phyloP scores from a whole-genome alignment of 2,329 filamentous ascomycete species.

The Incumbomyces delicatus region DNA sequence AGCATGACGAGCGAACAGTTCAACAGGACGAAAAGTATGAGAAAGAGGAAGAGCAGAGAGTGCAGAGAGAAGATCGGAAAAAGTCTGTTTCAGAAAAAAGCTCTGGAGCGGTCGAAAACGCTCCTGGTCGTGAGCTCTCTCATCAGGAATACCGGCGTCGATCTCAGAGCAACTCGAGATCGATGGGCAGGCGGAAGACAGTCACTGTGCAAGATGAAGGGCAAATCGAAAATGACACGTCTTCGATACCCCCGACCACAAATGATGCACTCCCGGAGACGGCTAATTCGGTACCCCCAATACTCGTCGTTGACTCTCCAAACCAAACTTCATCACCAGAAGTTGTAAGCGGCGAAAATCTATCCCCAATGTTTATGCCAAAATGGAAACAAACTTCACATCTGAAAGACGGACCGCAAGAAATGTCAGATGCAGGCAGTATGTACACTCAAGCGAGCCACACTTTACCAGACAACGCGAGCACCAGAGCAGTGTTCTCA shows the following conservation, averaged over 20 bases:
- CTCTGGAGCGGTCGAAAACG: neutral
- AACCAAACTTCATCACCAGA: neutral
- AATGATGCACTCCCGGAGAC: neutral
- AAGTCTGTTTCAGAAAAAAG: neutral
- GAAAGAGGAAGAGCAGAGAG: neutral
- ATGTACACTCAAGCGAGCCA: slow-evolving; percentile 13
- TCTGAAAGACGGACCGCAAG: slow-evolving; percentile 11
- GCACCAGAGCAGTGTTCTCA: slow-evolving; percentile 17
- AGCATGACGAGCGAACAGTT: slow-evolving; percentile 71
- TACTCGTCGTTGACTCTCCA: neutral
- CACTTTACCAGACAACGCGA: slow-evolving; percentile 13
- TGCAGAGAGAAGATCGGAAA: neutral
- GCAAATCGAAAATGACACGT: slow-evolving; percentile 12
- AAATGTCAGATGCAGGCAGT: slow-evolving; percentile 13
- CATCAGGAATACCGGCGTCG: neutral
- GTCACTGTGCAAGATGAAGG: slow-evolving; percentile 17
- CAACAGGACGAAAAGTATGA: slow-evolving; percentile 21
- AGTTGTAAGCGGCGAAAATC: neutral
- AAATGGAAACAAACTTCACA: slow-evolving; percentile 18
- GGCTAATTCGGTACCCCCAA: neutral
- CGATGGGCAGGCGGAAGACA: slow-evolving; percentile 10
- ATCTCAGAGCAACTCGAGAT: neutral
- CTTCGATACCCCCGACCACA: neutral
- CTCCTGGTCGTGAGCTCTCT: neutral
- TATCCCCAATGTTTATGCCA: slow-evolving; percentile 11